These are phyloP conservation scores for Parmales sp. DNA, from an alignment of 108 stramenopile genomes.

Conservation along the genomic window DNA sequence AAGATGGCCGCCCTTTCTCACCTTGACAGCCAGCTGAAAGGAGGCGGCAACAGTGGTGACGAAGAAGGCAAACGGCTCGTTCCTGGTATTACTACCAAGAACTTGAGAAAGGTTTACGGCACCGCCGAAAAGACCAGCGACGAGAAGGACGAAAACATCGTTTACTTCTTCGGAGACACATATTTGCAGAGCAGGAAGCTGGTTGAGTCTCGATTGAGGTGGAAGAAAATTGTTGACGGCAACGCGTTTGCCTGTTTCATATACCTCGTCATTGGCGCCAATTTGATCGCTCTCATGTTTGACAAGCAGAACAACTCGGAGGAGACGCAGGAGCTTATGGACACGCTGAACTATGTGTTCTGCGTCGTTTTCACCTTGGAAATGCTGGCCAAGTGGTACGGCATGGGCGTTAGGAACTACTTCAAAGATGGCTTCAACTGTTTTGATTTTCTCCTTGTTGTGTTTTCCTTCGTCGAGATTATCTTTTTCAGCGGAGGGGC, in stretches of 20 bases:
- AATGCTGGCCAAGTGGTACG: constrained; percentile 29
- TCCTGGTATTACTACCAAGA: neutral
- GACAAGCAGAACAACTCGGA: constrained; percentile 3
- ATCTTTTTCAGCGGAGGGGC: neutral
- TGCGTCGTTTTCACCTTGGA: constrained; percentile 35
- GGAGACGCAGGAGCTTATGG: neutral
- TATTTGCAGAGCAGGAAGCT: neutral
- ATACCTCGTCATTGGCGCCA: neutral
- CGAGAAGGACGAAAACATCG: neutral
- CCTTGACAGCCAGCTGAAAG: neutral
- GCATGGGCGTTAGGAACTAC: constrained; percentile 22
- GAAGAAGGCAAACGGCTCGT: neutral
- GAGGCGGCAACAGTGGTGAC: neutral
- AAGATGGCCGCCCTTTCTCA: no score
- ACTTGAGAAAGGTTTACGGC: neutral
- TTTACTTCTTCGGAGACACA: no score
- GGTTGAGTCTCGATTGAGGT: neutral
- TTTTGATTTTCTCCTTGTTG: constrained; percentile 39
- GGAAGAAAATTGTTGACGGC: neutral
- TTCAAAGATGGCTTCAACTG: constrained; percentile 37
- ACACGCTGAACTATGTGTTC: constrained; percentile 15
- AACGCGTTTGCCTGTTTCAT: neutral
- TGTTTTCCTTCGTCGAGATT: constrained; percentile 21
- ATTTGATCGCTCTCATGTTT: neutral
- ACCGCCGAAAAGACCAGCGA: neutral